Conservation (phyloP, 768 basidiomycete genomes). For the Clitopilus hobsonii region DNA sequence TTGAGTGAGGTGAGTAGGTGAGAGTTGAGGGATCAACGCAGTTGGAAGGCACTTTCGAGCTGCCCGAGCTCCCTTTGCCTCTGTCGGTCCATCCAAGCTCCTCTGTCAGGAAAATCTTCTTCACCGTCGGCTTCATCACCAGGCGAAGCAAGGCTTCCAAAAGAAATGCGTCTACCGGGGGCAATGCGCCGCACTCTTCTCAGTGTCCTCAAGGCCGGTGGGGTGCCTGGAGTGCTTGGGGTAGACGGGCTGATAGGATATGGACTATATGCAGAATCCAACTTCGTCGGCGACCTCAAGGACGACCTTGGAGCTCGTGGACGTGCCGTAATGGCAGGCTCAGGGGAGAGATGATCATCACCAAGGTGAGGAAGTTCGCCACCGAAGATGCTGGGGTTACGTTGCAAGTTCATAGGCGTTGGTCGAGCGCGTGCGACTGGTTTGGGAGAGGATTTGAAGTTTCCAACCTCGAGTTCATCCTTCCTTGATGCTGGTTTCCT, state of each 20-base stretch:
- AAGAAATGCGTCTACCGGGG: constrained; percentile 59
- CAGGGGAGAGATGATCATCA: constrained; percentile 2
- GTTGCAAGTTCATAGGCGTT: constrained; percentile 43
- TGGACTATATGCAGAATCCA: constrained; percentile 1
- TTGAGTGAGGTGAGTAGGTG: too few species aligned
- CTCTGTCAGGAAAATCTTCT: constrained; percentile 27
- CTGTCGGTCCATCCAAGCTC: constrained; percentile 4
- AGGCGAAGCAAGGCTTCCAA: constrained; percentile 44
- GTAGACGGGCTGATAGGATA: constrained; percentile 6
- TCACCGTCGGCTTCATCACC: constrained; percentile 32
- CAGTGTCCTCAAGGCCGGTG: constrained; percentile 37
- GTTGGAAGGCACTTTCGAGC: constrained; percentile 72
- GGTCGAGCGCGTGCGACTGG: background rate
- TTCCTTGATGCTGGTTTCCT: background rate
- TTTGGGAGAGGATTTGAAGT: background rate
- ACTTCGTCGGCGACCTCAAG: background rate
- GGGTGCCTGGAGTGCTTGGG: constrained; percentile 7
- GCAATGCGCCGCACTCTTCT: constrained; percentile 45
- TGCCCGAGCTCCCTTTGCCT: constrained; percentile 18
- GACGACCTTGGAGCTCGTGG: constrained; percentile 8
- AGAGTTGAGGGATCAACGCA: too few species aligned
- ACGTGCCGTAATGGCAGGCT: constrained; percentile 10
- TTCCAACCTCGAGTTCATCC: background rate
- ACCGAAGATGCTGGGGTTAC: constrained; percentile 66
- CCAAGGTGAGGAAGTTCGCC: constrained; percentile 53